Evolutionary conservation across 2,329 filamentous ascomycete genomes (phyloP), one percentile per base, ranked within the genome.

Genomic region (Golovinomyces cichoracearum): DNA sequence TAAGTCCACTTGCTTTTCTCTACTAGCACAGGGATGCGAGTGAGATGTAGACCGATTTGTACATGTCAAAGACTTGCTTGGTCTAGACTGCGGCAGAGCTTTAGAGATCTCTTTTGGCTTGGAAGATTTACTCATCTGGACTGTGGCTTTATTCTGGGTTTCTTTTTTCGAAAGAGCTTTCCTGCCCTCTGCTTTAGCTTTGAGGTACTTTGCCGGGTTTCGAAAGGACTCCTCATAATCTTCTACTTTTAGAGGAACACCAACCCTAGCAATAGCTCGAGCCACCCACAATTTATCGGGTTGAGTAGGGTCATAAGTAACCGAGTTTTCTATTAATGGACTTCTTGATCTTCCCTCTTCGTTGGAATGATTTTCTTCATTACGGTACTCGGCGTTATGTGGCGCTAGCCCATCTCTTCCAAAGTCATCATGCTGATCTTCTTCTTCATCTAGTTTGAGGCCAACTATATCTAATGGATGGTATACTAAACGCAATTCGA

Each of bases 401-500:
- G 76, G 65, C 1, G 74, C 73, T 13, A 77, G 61, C 0, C 72
- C 73, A 44, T 66, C 66, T 25, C 74, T 67, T 1, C 66, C 69
- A 53, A 64, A 69, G 40, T 61, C 57, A 49, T 49, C 50, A 4
- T 21, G 19, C 9, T 19, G 29, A 15, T 82, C 78, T 26, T 75
- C 71, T 33, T 33, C 13, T 59, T 94, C 86, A 10, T 75, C 72
- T 22, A 94, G 64, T 57, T 93, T 76, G 35, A 95, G 70, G 0
- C 76, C 76, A 2, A 93, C 83, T 15, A 94, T 70, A 26, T 81
- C 72, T 1, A 75, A 69, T 0, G 90, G 90, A 4, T 78, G 67
- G 58, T 81, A 92, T 1, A 81, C 76, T 21, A 95, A 64, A 5
- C 88, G 78, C 9, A 94, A 62, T 60, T 95, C 88, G 1, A 76